phyloP scores from a whole-genome alignment of 306 rosid genomes.

The Leucaena leucocephala region DNA sequence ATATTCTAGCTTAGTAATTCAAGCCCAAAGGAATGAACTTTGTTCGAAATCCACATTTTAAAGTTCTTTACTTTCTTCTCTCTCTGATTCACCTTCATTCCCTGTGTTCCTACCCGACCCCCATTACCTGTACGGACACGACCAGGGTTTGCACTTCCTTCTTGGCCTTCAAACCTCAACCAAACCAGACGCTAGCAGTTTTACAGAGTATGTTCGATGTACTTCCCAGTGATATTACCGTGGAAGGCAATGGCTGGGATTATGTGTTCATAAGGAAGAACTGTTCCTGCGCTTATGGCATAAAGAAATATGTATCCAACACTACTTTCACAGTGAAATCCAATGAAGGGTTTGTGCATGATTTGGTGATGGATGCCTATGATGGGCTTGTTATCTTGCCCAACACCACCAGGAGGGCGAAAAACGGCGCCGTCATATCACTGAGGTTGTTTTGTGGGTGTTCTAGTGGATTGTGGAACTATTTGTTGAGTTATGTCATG shows the following conservation, averaged over 20 bases:
- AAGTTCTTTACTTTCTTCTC: conserved; percentile 38
- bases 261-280: conserved; percentile 77
- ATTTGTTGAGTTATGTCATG: conserved; percentile 89
- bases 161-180: conserved; percentile 70
- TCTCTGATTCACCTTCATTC: conserved; percentile 44
- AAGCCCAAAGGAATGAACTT: conserved; percentile 47
- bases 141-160: conserved; percentile 80
- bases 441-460: conserved; percentile 91
- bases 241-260: conserved; percentile 69
- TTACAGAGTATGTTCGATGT: conserved; percentile 92
- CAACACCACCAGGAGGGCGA: conserved; percentile 67
- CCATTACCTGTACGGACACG: conserved; percentile 85
- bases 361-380: conserved; percentile 72
- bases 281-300: conserved; percentile 76
- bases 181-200: conserved; percentile 61
- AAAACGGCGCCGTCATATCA: conserved; percentile 79
- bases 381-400: conserved; percentile 73
- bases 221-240: conserved; percentile 70
- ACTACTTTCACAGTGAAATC: conserved; percentile 86
- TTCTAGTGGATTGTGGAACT: conserved; percentile 90
- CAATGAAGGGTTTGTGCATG: conserved; percentile 64
- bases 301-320: conserved; percentile 68
- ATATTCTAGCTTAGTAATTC: conserved; percentile 1
- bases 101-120: conserved; percentile 47
- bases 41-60: conserved; percentile 31